Conservation (phyloP, 495 filamentous ascomycete genomes). For the Parmelia sp. region DNA sequence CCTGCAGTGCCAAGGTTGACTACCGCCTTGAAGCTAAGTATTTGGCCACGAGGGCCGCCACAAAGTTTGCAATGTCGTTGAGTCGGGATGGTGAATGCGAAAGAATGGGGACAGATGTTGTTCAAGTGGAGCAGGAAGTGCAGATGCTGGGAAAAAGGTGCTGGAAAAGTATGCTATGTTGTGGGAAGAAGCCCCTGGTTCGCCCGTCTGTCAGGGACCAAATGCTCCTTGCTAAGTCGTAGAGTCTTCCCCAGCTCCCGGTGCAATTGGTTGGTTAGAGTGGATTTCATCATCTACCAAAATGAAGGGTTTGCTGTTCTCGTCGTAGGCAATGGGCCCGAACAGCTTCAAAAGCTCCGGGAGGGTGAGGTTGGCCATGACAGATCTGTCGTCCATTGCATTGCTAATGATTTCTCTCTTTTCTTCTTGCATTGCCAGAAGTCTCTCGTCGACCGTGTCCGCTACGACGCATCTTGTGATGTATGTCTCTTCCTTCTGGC, state of each 20-base stretch:
- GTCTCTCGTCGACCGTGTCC: constrained; percentile 46
- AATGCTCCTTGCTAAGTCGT: neutral
- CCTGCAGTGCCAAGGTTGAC: neutral
- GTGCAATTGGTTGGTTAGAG: neutral
- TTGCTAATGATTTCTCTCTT: constrained; percentile 32
- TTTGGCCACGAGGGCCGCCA: neutral
- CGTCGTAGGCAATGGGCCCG: constrained; percentile 12
- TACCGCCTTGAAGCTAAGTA: constrained; percentile 10
- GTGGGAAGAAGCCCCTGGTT: neutral
- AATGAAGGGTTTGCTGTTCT: constrained; percentile 16
- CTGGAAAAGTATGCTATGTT: neutral
- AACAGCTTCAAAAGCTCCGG: constrained; percentile 23
- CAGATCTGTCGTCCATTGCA: constrained; percentile 21
- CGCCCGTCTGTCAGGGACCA: neutral
- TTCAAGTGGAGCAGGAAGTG: neutral
- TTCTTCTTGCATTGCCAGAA: constrained; percentile 37
- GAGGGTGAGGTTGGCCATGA: constrained; percentile 12
- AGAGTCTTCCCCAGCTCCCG: neutral
- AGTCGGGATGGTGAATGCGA: neutral
- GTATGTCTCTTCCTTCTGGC: constrained; percentile 49
- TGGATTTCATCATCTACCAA: constrained; percentile 15
- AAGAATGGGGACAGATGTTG: neutral
- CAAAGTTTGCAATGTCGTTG: constrained; percentile 5
- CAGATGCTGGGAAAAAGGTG: neutral
- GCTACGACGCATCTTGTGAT: constrained; percentile 47